Percentiles rank a stretch among this genome's conserved stretches.
Conservation (phyloP, 2,329 filamentous ascomycete genomes). For the Hirsutella thompsonii region DNA sequence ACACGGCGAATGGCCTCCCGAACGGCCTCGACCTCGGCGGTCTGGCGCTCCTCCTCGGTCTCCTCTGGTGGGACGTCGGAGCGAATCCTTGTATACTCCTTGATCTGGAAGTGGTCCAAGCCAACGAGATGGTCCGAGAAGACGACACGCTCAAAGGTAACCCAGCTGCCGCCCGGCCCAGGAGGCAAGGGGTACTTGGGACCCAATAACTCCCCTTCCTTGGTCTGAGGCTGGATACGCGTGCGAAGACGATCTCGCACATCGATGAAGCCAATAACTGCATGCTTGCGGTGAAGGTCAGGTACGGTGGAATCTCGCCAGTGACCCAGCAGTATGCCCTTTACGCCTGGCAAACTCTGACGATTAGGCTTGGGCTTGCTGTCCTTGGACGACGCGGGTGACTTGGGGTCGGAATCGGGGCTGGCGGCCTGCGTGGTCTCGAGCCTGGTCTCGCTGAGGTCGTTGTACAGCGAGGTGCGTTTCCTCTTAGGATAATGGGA, state of each 20-base stretch:
- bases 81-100: conserved; percentile 48
- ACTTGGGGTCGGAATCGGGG: conserved; percentile 18
- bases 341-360: conserved; percentile 19
- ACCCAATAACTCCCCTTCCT: conserved; percentile 32
- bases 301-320: conserved; percentile 47
- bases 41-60: conserved; percentile 23
- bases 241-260: conserved; percentile 47
- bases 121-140: conserved; percentile 44
- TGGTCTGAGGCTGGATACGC: conserved; percentile 37
- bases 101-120: conserved; percentile 43
- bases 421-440: conserved; percentile 18
- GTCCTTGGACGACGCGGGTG: conserved; percentile 5
- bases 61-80: conserved; percentile 21
- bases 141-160: conserved; percentile 47
- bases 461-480: conserved; percentile 34
- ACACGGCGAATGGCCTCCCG: conserved; percentile 32
- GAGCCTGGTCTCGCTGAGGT: conserved; percentile 34
- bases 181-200: conserved; percentile 36
- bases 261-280: conserved; percentile 50
- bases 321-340: conserved; percentile 40
- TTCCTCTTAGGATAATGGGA: conserved; percentile 43
- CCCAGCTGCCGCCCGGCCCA: conserved; percentile 50
- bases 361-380: conserved; percentile 16
- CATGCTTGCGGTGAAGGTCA: conserved; percentile 36
- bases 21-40: conserved; percentile 28